A percentile compares a stretch with the other conserved stretches of the same genome.
phyloP scores from a whole-genome alignment of 441 rosid genomes.

The Adansonia rubrostipa region DNA sequence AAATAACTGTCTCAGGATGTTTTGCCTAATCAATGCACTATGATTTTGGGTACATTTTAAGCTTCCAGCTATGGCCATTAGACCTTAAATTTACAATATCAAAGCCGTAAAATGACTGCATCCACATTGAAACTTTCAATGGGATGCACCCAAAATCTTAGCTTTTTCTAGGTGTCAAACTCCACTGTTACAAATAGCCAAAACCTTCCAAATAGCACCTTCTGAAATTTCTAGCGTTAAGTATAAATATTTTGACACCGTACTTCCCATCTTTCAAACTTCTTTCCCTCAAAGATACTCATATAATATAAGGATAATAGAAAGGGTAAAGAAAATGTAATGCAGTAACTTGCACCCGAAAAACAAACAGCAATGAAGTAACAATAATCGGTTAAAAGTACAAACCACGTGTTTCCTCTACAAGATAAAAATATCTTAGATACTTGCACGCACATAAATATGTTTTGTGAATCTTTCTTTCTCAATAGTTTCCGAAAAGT shows the following conservation, averaged over 20 bases:
- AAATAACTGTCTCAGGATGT: neutral
- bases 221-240: neutral
- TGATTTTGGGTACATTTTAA: neutral
- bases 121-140: neutral
- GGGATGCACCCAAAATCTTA: neutral
- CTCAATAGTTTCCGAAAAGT: neutral
- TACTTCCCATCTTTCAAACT: neutral
- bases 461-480: neutral
- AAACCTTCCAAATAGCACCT: neutral
- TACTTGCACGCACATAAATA: no score
- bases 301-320: neutral
- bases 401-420: no score
- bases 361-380: neutral
- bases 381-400: neutral
- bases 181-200: neutral
- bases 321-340: neutral
- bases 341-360: neutral
- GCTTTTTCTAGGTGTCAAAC: neutral
- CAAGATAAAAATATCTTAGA: neutral
- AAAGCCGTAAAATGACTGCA: neutral
- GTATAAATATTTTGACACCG: neutral
- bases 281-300: constrained; percentile 5
- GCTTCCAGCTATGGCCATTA: neutral
- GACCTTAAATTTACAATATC: neutral
- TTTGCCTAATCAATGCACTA: neutral